Base-by-base conservation (phyloP, 129 eudicot species). In the Artemisia annua region DNA sequence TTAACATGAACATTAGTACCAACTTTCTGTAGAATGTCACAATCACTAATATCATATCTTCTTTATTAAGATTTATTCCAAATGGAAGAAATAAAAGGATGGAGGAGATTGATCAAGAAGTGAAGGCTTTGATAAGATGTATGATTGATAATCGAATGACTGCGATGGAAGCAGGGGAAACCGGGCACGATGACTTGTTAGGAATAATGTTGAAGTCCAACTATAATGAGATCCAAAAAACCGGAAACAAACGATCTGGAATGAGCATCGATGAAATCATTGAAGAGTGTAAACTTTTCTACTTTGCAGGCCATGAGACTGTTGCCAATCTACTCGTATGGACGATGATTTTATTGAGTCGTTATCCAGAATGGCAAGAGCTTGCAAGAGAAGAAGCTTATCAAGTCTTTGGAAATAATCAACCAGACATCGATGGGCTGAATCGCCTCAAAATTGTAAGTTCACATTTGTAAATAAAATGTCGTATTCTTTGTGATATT, bases 21-120 rank as follows among this genome's bases (percentile, higher is more conserved):
- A n/a, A 39, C 20, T 20, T 2, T 14, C 20, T 52, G 11, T 39
- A 39, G 9, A 39, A 39, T 39, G 6, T 39, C 46, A 7, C 46
- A 8, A 11, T 39, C 9, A 17, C 51, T 50, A 17, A 49, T 10
- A 7, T 11, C 7, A 28, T n/a, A 10, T 7, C n/a, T 17, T 14
- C 6, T 61, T 76, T 58, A 2, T 39, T 18, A 50, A 85, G 89
- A 59, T 85, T 69, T 60, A 1, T 85, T 18, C 89, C 89, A 14
- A 81, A 78, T 7, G 49, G 67, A 59, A 70, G 57, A 61, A 85
- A 75, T 74, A 76, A 65, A 70, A 61, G 79, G 46, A 78, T 59
- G 70, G 66, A 51, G 13, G 77, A 71, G 64, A 72, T 85, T 39
- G 81, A 81, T 52, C 57, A 32, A 5, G 69, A 74, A 48, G 58